Base-by-base conservation (phyloP, 768 basidiomycete genomes). In the Hericium alpestre region DNA sequence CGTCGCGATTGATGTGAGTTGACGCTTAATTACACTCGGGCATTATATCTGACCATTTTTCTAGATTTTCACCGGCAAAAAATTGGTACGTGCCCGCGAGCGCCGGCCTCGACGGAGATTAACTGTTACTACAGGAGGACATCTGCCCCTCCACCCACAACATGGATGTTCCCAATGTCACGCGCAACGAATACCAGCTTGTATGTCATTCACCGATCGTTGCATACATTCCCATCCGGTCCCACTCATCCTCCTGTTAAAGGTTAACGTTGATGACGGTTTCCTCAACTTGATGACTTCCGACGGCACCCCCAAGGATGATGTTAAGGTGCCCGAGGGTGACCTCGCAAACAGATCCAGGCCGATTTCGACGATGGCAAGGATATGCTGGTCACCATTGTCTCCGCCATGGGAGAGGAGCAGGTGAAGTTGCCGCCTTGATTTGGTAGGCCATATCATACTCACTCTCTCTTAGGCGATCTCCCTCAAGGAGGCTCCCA, bases 1-100 rank as follows among this genome's bases (percentile, higher is more conserved):
- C 61, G 83, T 97, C 65, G 96, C 85, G 71, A 90, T 91, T 71
- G 96, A 99, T 75, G 94, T 96, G 70, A 61, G 92, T 13, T 51
- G 40, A 51, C 53, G 25, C 52, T 46, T 51, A 43, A 11, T 43
- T 18, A 16, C 58, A 22, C 52, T 39, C 10, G 20, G 9, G 49
- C 47, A 23, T 25, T 46, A 4, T 18, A 40, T 58, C 16, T 41
- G 56, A 54, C 55, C 62, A 55, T 68, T 55, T 59, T 43, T 58
- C 20, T 41, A 96, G 95, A 98, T 99, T 76, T 99, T 99, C 83
- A 99, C 95, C 62, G 83, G 83, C 66, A 96, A 96, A 82, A 99
- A 99, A 80, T 67, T 93, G 74, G 94, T 87, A 66, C 72, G 85
- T 77, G 64, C 59, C 61, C 62, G 46, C 32, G 27, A 38, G 12